phyloP scores from a whole-genome alignment of 1,284 basidiomycete species.

The Coriolopsis trogii region DNA sequence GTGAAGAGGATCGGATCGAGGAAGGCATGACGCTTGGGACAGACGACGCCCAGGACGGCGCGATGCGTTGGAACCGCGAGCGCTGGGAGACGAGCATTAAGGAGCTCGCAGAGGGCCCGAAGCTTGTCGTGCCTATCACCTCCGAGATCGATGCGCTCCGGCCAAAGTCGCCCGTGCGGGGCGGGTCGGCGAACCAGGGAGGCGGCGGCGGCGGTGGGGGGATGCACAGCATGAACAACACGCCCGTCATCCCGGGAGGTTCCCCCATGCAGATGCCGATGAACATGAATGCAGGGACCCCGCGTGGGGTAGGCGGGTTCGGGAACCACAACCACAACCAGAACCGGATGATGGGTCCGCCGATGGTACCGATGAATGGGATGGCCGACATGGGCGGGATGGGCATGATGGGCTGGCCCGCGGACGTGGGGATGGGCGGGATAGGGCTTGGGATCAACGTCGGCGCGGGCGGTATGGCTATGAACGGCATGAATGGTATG shows the following conservation, averaged over 20 bases:
- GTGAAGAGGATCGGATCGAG: constrained; percentile 55
- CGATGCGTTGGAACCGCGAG: constrained; percentile 54
- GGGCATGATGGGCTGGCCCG: constrained; percentile 30
- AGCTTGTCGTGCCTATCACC: constrained; percentile 69
- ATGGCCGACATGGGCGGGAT: constrained; percentile 30
- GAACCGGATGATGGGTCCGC: constrained; percentile 52
- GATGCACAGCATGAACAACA: constrained; percentile 16
- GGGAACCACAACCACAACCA: constrained; percentile 34
- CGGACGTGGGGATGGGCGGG: constrained; percentile 25
- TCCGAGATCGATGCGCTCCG: constrained; percentile 83
- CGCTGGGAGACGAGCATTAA: constrained; percentile 62
- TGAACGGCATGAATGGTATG: constrained; percentile 25
- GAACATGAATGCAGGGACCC: constrained; percentile 19
- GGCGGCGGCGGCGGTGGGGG: constrained; percentile 14
- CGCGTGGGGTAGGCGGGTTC: constrained; percentile 21
- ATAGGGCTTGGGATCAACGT: constrained; percentile 31
- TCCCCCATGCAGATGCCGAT: constrained; percentile 27
- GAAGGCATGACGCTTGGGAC: constrained; percentile 41
- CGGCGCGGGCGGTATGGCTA: constrained; percentile 21
- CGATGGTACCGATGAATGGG: constrained; percentile 41
- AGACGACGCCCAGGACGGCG: constrained; percentile 39
- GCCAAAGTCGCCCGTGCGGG: constrained; percentile 81
- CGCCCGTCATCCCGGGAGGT: constrained; percentile 15
- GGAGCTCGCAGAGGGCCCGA: constrained; percentile 48
- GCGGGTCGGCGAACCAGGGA: constrained; percentile 34